Conservation (phyloP, 139 green algal genomes). For the Chlorella sp. region DNA sequence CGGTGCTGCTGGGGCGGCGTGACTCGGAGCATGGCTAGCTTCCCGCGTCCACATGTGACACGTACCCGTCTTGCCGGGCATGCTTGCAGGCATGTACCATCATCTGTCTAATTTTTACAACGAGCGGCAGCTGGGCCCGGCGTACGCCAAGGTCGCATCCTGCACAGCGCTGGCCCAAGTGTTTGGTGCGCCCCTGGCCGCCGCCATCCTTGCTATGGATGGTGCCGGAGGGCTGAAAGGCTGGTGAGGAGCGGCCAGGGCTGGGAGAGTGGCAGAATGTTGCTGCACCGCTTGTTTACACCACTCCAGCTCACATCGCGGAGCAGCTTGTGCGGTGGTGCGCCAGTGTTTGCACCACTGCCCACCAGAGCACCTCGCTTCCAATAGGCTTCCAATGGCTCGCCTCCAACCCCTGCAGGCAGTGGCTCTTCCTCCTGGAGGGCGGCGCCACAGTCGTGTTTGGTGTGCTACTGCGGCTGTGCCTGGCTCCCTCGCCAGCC, state of each 20-base stretch:
- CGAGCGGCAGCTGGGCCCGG: conserved; percentile 35
- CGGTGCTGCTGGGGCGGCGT: too few relatives aligned
- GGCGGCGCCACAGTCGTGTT: conserved; percentile 47
- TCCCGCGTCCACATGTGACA: not conserved
- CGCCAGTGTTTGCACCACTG: too few relatives aligned
- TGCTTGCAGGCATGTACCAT: conserved; percentile 48
- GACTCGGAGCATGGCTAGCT: too few relatives aligned
- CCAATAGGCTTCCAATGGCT: too few relatives aligned
- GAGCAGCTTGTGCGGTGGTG: too few relatives aligned
- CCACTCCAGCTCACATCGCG: too few relatives aligned
- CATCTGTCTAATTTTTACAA: conserved; percentile 59
- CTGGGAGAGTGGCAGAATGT: too few relatives aligned
- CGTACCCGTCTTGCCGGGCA: not conserved
- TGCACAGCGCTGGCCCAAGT: conserved; percentile 51
- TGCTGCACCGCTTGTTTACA: too few relatives aligned
- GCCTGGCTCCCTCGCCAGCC: conserved; percentile 40
- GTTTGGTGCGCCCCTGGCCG: conserved; percentile 65
- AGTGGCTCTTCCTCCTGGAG: conserved; percentile 81
- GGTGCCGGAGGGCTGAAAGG: conserved; percentile 63
- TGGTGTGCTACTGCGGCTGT: conserved; percentile 40
- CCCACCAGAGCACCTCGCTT: too few relatives aligned
- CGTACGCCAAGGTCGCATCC: conserved; percentile 49
- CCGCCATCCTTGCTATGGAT: conserved; percentile 69
- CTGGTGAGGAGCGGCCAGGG: too few relatives aligned
- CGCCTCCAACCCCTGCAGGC: conserved; percentile 5